A percentile compares a stretch with the other conserved stretches of the same genome.
Evolutionary conservation across 805 yeast genomes (phyloP).

Genomic region (Candida cerambycidarum): DNA sequence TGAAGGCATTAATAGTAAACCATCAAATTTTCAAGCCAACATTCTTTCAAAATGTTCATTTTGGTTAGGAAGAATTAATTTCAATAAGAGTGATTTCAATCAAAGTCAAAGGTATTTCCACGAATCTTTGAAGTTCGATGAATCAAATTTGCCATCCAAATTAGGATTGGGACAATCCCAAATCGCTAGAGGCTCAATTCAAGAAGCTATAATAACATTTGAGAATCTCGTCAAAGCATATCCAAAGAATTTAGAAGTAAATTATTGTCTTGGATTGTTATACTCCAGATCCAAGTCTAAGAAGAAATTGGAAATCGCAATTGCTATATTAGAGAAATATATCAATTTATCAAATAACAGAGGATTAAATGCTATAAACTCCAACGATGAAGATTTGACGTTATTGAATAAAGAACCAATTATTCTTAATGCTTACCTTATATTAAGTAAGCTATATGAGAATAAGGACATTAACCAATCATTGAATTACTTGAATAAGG

Average conservation of each 20-base stretch:
- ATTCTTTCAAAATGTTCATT: slow-evolving; percentile 45
- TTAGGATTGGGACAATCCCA: slow-evolving; percentile 88
- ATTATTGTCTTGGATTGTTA: slow-evolving; percentile 72
- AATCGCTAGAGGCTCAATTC: slow-evolving; percentile 65
- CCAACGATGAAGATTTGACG: slow-evolving; percentile 15
- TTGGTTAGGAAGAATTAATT: slow-evolving; percentile 85
- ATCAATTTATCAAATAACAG: slow-evolving; percentile 57
- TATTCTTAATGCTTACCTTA: slow-evolving; percentile 61
- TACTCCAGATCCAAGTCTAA: slow-evolving; percentile 53
- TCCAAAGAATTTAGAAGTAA: slow-evolving; percentile 71
- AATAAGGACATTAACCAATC: slow-evolving; percentile 65
- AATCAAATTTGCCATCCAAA: slow-evolving; percentile 64
- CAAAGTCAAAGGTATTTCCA: slow-evolving; percentile 72
- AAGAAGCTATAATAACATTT: slow-evolving; percentile 84
- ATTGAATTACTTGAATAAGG: slow-evolving; percentile 58
- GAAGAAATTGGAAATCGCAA: slow-evolving; percentile 52
- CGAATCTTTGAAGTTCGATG: slow-evolving; percentile 66
- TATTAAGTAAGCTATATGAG: slow-evolving; percentile 72
- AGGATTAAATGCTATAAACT: slow-evolving; percentile 24
- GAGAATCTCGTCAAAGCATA: slow-evolving; percentile 68
- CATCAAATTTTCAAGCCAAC: slow-evolving; percentile 28
- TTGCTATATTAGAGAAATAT: slow-evolving; percentile 67
- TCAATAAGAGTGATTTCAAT: slow-evolving; percentile 57
- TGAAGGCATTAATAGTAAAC: slow-evolving; percentile 15
- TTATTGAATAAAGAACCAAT: slow-evolving; percentile 51